phyloP scores from a whole-genome alignment of 2,329 filamentous ascomycete genomes.

The Penicillium concentricum region DNA sequence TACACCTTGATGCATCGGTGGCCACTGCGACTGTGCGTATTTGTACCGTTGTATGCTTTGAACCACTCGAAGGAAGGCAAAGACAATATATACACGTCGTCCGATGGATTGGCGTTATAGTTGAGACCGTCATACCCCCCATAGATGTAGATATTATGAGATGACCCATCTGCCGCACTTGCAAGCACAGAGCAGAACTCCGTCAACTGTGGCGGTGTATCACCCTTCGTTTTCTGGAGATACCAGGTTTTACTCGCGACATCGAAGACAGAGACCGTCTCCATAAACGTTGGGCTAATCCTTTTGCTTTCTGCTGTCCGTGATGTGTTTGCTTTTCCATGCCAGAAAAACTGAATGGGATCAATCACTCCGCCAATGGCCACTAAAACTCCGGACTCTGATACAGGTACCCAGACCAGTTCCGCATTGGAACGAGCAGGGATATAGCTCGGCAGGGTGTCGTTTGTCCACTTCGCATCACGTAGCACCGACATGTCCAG shows the following conservation, averaged over 20 bases:
- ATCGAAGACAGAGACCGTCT: conserved; percentile 40
- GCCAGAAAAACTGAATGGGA: conserved; percentile 20
- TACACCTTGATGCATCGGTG: conserved; percentile 20
- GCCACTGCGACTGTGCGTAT: conserved; percentile 16
- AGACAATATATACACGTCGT: conserved; percentile 37
- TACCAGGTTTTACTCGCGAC: conserved; percentile 38
- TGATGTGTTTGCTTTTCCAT: conserved; percentile 4
- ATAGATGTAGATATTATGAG: conserved; percentile 52
- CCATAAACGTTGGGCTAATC: conserved; percentile 38
- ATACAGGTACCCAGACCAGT: conserved; percentile 59
- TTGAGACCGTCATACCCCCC: conserved; percentile 45
- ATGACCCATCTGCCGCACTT: conserved; percentile 38
- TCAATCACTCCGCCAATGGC: conserved; percentile 40
- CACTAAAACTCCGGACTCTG: conserved; percentile 37
- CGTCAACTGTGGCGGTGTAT: conserved; percentile 34
- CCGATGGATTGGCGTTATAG: conserved; percentile 31
- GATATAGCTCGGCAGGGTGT: conserved; percentile 51
- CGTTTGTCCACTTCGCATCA: conserved; percentile 57
- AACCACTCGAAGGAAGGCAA: conserved; percentile 23
- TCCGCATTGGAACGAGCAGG: conserved; percentile 62
- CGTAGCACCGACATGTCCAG: conserved; percentile 58
- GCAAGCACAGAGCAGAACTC: conserved; percentile 45
- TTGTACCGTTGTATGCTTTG: conserved; percentile 17
- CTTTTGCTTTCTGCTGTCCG: conserved; percentile 4
- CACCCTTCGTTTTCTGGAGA: conserved; percentile 42